Base-by-base conservation (phyloP, 2,329 filamentous ascomycete genomes). In the Berkeleyomyces basicola region DNA sequence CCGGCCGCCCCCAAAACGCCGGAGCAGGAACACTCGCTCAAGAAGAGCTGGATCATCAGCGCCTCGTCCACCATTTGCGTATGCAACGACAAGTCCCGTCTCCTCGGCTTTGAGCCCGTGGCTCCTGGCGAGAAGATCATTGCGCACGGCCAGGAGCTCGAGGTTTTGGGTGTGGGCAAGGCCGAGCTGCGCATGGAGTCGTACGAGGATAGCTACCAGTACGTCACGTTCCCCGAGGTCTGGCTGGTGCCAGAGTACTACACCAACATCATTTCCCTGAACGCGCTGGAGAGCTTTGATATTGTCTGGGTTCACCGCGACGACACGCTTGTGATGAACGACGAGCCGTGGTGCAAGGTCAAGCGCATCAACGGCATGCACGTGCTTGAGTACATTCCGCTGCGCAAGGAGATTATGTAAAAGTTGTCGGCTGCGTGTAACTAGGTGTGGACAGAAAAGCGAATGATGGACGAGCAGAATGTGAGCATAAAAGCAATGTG, bases 11-110 rank as follows among this genome's bases (percentile, higher is more conserved):
- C 51, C 40, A 44, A 43, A 14, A 10, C 9, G 39, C 1, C 23
- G 11, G 31, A 23, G 10, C 16, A 31, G 14, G 11, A 33, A 36
- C 63, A 64, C 44, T 43, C 63, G 3, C 59, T 64, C 33, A 43
- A 61, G 9, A 64, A 64, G 46, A 64, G 63, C 55, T 64, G 63
- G 63, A 59, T 64, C 33, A 57, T 64, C n/a, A 64, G 63, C 40
- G 59, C 61, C 33, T 59, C 60, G 46, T 62, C 59, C 9, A 59
- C 37, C 40, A 58, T 64, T 11, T 64, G 63, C 39, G 40, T 64
- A 10, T 62, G 63, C 57, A 64, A 64, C 40, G 44, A 64, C 55
- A 55, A 37, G 33, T 49, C 55, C n/a, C 51, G 59, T 39, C 53
- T 64, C 1, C 40, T 31, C 31, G 60, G 62, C 36, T 64, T 64